Evolutionary conservation across 176 grass and related monocot species (phyloP), one percentile per base, ranked within the genome.

Genomic region (Juncus effusus): DNA sequence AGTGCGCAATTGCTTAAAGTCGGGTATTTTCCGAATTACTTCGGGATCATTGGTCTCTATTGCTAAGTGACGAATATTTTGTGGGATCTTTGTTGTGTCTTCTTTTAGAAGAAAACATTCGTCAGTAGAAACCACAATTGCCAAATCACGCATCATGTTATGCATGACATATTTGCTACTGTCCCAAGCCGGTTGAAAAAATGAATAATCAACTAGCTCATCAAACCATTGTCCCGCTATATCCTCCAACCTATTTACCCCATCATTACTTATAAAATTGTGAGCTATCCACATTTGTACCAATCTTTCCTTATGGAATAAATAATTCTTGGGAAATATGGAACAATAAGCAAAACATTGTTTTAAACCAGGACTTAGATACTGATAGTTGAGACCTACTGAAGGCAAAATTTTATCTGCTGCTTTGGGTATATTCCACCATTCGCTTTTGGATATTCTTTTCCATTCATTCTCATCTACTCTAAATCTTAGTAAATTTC

Each of bases 251-350:
- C 7, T 84, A 55, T 62, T 71, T 1, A 10, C 2, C 3, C 36
- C 56, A 36, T 50, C 58, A 55, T 60, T 44, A 54, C 54, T 53
- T 16, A 41, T 58, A 10, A 78, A 89, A 63, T 79, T 66, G 44
- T 81, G 86, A 8, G 78, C 64, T 13, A 84, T 79, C 86, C 86
- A 88, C 77, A 83, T 88, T 0, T 83, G 67, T 0, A 83, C 60
- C 59, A 88, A 69, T 0, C 70, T 7, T 4, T 70, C 35, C 54
- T 83, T 88, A 2, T 41, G 35, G 35, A 83, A 73, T 2, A 76
- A 3, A 51, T 60, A 74, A 7, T 76, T 77, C 50, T 52, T 80
- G 5, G 80, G 85, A 35, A 88, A 88, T 5, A 88, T 38, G 0
- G 80, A 74, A 56, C 52, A 83, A 60, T 74, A 77, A 3, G 74